Base-by-base conservation (phyloP, 108 stramenopile genomes). In the Chaetoceros muelleri region DNA sequence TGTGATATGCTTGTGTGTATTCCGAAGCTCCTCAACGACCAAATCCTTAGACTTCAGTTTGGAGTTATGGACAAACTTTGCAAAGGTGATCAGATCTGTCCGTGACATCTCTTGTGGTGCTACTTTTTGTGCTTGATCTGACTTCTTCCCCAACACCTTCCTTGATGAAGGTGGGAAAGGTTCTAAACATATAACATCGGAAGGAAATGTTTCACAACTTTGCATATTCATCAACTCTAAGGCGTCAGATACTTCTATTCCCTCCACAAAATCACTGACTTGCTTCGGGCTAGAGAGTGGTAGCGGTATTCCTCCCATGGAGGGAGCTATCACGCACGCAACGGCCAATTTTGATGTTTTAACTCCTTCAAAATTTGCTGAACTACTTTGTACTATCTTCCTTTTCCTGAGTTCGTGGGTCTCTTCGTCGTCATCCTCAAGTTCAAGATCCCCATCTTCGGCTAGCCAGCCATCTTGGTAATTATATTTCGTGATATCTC, bases 381-480 rank as follows among this genome's bases (percentile, higher is more conserved):
- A 49, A 52, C 52, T 56, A 30, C 24, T 31, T 20, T 52, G 30
- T 31, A 25, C 53, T n/a, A 81, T 44, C 66, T 82, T 82, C 48
- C 69, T 85, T 62, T 82, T 75, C 23, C 82, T 66, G 34, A 82
- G 58, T 5, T 65, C 74, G 49, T 70, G 70, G 1, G 82, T 84
- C 25, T 83, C 83, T 44, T 90, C 89, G 57, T 80, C 51, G 7
- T 56, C 61, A 21, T 76, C 79, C 34, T 93, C 87, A 45, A 73
- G 61, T 20, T 70, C 77, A 25, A 74, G 28, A 53, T 93, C 86
- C 48, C 89, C 87, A 44, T 89, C 92, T 16, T 68, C 80, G 20
- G 78, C 81, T 31, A 86, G 70, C 72, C 84, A 87, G 1, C 84
- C 87, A 62, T 93, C 87, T 21, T 83, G 77, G 48, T 61, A 73